Base-by-base conservation (phyloP, 2,329 filamentous ascomycete species). In the Ampelomyces quisqualis region DNA sequence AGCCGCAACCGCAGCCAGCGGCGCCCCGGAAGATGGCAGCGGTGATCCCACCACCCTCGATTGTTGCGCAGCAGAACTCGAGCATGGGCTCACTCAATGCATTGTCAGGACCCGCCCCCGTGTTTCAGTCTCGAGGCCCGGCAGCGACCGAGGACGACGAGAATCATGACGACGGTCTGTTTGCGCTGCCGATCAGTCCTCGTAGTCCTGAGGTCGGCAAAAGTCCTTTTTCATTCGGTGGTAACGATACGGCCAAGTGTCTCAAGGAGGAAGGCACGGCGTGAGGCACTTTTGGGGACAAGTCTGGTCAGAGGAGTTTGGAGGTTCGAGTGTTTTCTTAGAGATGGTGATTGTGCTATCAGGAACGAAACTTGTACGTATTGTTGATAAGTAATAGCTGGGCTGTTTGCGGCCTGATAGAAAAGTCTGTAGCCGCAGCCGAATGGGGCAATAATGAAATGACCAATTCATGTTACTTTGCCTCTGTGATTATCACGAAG, bases 171-270 rank as follows among this genome's bases (percentile, higher is more conserved):
- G 89, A 95, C 43, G 90, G 87, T 27, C 75, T 95, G 2, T 96
- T 96, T 62, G 90, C 89, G 0, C 77, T 95, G 37, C 89, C 88
- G 1, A 81, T 95, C 71, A 91, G 87, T 58, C 90, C 90, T 1
- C 77, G 90, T 35, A 90, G 87, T 57, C 90, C 90, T 0, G 89
- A 94, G 54, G 89, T 93, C 75, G 82, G 83, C 38, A 87, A 83
- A 55, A 90, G 87, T 60, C 90, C 89, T 0, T 96, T 95, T 61
- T 80, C 78, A 3, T 80, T 84, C 62, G 62, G 56, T 5, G 57
- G 53, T 7, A 61, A 51, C 30, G 66, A 69, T 14, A 66, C 63
- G 14, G 51, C 57, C 1, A 66, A 62, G 45, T 64, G 60, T 40
- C 28, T 60, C 36, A 56, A 65, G 33, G 59, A 55, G 21, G 60